A percentile compares a stretch with the other conserved stretches of the same genome.
Conservation (phyloP, 805 yeast genomes). For the Ogataea nitratoaversa region DNA sequence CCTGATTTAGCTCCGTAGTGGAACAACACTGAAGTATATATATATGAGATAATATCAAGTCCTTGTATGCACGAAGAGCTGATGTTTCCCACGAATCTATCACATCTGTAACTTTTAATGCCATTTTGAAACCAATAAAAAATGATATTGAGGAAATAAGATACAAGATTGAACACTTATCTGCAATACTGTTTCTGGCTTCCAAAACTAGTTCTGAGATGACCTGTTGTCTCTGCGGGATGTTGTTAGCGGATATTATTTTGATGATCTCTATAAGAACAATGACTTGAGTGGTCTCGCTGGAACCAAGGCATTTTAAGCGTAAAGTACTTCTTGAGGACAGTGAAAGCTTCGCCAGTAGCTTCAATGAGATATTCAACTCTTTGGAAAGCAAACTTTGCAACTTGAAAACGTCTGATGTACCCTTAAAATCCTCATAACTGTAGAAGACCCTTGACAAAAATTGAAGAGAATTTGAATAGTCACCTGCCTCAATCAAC, state of each 20-base stretch:
- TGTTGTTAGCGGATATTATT: constrained; percentile 20
- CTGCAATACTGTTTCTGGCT: constrained; percentile 19
- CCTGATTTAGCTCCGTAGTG: constrained; percentile 6
- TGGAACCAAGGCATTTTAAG: constrained; percentile 9
- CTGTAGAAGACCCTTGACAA: constrained; percentile 16
- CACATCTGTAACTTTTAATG: constrained; percentile 18
- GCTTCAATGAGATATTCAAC: constrained; percentile 12
- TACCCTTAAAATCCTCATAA: constrained; percentile 8
- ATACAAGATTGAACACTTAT: constrained; percentile 28
- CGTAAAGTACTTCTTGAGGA: constrained; percentile 10
- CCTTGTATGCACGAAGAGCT: constrained; percentile 4
- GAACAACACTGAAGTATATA: constrained; percentile 18
- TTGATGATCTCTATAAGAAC: constrained; percentile 18
- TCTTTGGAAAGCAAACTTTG: constrained; percentile 6
- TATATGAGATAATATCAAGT: constrained; percentile 23
- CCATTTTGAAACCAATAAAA: constrained; percentile 19
- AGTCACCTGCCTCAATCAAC: constrained; percentile 18
- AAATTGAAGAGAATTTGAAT: constrained; percentile 15
- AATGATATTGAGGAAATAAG: constrained; percentile 27
- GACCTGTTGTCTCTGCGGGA: constrained; percentile 17
- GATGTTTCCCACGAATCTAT: constrained; percentile 16
- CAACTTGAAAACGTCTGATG: constrained; percentile 3
- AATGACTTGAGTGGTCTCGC: constrained; percentile 17
- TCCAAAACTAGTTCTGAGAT: constrained; percentile 23
- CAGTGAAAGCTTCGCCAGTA: constrained; percentile 20